Conservation (phyloP, 2,329 filamentous ascomycete genomes). For the Tolypocladium sp. region DNA sequence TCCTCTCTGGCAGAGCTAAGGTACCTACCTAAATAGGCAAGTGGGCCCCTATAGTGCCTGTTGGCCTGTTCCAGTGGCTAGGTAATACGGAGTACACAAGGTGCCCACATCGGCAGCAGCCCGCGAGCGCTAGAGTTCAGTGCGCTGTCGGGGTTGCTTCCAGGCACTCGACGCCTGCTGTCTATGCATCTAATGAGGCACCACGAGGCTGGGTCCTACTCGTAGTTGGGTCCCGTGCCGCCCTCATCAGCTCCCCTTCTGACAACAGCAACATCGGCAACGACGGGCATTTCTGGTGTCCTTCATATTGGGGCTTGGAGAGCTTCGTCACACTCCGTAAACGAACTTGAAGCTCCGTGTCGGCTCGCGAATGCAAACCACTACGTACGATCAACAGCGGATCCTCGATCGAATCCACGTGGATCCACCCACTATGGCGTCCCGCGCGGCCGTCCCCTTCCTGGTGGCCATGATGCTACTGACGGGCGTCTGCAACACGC, state of each 20-base stretch:
- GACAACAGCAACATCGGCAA: not conserved
- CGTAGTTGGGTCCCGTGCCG: not conserved
- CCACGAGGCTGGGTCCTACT: not conserved
- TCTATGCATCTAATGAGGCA: not conserved
- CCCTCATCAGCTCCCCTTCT: not conserved
- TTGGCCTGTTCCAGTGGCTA: not conserved
- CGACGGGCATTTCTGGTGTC: not conserved
- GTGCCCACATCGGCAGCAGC: not conserved
- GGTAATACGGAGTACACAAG: not conserved
- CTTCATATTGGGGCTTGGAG: not conserved
- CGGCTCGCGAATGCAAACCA: not conserved
- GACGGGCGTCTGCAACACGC: constrained; percentile 92
- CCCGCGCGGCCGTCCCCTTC: constrained; percentile 65
- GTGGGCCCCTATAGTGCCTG: not conserved
- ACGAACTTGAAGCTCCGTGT: not conserved
- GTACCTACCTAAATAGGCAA: not conserved
- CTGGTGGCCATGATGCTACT: constrained; percentile 94
- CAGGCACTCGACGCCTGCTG: not conserved
- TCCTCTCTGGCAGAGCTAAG: not conserved
- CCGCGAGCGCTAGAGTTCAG: not conserved
- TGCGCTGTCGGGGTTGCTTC: not conserved
- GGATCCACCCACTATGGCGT: constrained; percentile 49
- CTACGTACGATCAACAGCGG: not conserved
- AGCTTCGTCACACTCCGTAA: not conserved
- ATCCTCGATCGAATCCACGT: not conserved